Evolutionary conservation across 2,329 filamentous ascomycete species (phyloP).

Genomic region (Metarhizium rileyi): DNA sequence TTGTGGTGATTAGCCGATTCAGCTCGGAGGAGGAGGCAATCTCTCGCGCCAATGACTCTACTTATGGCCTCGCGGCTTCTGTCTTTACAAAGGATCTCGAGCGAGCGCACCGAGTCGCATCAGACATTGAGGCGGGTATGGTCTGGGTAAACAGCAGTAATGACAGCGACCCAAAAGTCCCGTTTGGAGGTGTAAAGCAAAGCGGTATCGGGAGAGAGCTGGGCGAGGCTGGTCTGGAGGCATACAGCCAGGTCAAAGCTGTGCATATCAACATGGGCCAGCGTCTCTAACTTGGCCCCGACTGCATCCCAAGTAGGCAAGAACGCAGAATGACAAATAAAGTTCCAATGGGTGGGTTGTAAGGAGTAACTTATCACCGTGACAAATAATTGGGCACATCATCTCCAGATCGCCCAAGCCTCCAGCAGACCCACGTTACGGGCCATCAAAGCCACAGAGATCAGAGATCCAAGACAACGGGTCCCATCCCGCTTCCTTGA

Average conservation of each 20-base stretch:
- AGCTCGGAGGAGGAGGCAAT: conserved; percentile 67
- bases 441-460: background rate
- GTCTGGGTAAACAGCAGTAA: conserved; percentile 33
- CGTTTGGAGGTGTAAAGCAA: conserved; percentile 6
- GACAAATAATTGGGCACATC: background rate
- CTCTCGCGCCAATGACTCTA: conserved; percentile 58
- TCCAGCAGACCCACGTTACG: background rate
- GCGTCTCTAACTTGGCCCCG: background rate
- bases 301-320: background rate
- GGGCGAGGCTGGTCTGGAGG: conserved; percentile 5
- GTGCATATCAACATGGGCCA: conserved; percentile 5
- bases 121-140: conserved; percentile 57
- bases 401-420: background rate
- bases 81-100: conserved; percentile 70
- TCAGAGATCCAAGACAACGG: background rate
- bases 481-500: too few relatives aligned
- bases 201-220: conserved; percentile 5
- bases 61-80: conserved; percentile 67
- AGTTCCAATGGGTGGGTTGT: background rate
- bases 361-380: too few relatives aligned
- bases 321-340: background rate
- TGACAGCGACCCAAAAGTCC: conserved; percentile 1
- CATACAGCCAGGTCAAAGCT: conserved; percentile 7
- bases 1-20: conserved; percentile 72
- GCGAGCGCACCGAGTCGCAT: conserved; percentile 66